Evolutionary conservation across 805 yeast genomes (phyloP), one percentile per base, ranked within the genome.

Genomic region (Phaffomyces opuntiae): DNA sequence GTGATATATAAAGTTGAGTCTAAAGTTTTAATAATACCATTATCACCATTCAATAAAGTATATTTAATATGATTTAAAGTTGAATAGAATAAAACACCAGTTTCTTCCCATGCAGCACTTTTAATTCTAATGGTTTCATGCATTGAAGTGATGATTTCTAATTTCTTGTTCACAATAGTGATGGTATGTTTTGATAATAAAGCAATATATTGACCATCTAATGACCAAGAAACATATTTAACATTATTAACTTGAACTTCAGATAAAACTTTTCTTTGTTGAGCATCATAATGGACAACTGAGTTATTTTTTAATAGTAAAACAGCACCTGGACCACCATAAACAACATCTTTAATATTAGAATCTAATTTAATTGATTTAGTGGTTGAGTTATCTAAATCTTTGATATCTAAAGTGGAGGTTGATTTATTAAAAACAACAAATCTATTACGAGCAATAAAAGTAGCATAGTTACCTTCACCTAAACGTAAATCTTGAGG

Each of bases 41-140:
- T 80, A 63, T 95, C 99, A 58, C 99, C 99, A 61, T 90, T 93
- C 61, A 91, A 73, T 60, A 93, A 72, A 40, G 91, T 83, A 67
- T 91, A 93, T 69, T 91, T 93, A 68, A 95, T 84, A 65, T 93
- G 99, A 69, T 91, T 91, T 65, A 93, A 74, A 8, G 99, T 93
- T 19, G 97, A 84, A 68, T 91, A 93, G 54, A 93, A 75, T 63
- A 93, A 75, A 31, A 95, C 96, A 44, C 91, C 91, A 41, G 86
- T 72, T 56, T 89, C 96, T 65, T 93, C 98, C 97, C 97, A 93
- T 17, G 96, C 87, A 40, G 96, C 97, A 69, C 95, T 82, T 72
- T 93, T 93, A 60, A 93, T 88, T 64, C 99, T 76, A 55, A 93
- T 93, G 4, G 98, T 91, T 72, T 93, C 99, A 63, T 89, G 97